Evolutionary conservation across 306 rosid species (phyloP), one percentile per base, ranked within the genome.

Genomic region (Crotalaria pallida): DNA sequence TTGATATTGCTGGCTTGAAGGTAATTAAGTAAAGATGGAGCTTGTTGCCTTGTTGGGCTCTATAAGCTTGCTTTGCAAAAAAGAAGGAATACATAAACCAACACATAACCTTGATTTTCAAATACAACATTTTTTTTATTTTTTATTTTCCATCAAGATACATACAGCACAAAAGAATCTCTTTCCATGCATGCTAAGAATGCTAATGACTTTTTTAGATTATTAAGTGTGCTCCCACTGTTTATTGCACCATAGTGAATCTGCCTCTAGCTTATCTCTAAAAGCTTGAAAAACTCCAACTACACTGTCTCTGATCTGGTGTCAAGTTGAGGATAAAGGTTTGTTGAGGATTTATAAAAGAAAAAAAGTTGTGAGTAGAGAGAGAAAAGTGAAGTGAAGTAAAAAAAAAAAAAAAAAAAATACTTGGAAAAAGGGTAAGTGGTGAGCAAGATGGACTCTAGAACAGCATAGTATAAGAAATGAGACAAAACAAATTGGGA

Each of bases 161-260:
- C n/a, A n/a, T 81, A 84, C 51, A 75, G 84, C 58, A 81, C 88
- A 51, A 81, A 76, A 43, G 63, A 75, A 84, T 67, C 62, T 81
- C 86, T 57, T 75, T 81, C 88, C n/a, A n/a, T n/a, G n/a, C 84
- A 72, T 0, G 67, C 84, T 13, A 77, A 75, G 56, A 62, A 7
- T 3, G 78, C 0, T 4, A 84, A 49, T 12, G 52, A 31, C 80
- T 78, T 81, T 41, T 26, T 78, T 12, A 84, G 59, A n/a, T n/a
- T n/a, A 78, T 78, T 84, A 38, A 81, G 40, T 43, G 86, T 78
- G 57, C 82, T 78, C 16, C 75, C 50, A 15, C 13, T 50, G 4
- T 60, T 81, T 5, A 78, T 58, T 36, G n/a, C n/a, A n/a, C n/a
- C n/a, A n/a, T n/a, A n/a, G n/a, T n/a, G n/a, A 81, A 3, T 81